These are phyloP conservation scores for Fusarium veterinarium DNA, from an alignment of 2,329 filamentous ascomycete genomes.

Conservation along the genomic window DNA sequence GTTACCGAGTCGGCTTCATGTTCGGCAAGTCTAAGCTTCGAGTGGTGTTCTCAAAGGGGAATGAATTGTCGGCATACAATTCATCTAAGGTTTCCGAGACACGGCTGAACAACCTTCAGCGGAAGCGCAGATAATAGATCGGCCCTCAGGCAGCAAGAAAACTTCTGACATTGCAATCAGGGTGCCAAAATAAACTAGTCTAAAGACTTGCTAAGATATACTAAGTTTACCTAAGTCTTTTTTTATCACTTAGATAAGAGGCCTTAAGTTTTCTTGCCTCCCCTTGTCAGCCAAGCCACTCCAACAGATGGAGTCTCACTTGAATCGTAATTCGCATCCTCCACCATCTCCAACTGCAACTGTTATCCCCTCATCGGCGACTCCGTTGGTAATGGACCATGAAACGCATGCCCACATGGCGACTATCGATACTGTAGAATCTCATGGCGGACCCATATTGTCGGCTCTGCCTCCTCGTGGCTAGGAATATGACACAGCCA, in stretches of 20 bases:
- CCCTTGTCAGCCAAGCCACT: background rate
- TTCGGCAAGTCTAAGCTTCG: background rate
- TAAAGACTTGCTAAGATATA: no score
- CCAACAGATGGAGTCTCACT: slow-evolving; percentile 5
- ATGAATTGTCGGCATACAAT: slow-evolving; percentile 10
- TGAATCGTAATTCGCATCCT: slow-evolving; percentile 14
- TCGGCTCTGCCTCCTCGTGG: slow-evolving; percentile 26
- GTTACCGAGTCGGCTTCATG: background rate
- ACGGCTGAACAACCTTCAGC: slow-evolving; percentile 14
- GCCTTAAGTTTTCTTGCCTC: no score
- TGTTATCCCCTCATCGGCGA: slow-evolving; percentile 9
- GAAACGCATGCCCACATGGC: slow-evolving; percentile 23
- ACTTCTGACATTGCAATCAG: no score
- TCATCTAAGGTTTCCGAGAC: background rate
- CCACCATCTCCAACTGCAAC: background rate
- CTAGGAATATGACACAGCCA: slow-evolving; percentile 24
- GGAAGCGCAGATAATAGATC: background rate
- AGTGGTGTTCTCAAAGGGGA: slow-evolving; percentile 6
- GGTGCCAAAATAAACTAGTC: no score
- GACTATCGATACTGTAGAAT: background rate
- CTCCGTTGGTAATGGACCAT: slow-evolving; percentile 10
- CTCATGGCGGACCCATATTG: background rate
- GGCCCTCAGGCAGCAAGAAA: background rate
- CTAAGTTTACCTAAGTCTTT: no score
- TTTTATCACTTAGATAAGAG: no score